A percentile compares a stretch with the other conserved stretches of the same genome.
Conservation (phyloP, 495 filamentous ascomycete species). For the Evansstolkia leycettana region DNA sequence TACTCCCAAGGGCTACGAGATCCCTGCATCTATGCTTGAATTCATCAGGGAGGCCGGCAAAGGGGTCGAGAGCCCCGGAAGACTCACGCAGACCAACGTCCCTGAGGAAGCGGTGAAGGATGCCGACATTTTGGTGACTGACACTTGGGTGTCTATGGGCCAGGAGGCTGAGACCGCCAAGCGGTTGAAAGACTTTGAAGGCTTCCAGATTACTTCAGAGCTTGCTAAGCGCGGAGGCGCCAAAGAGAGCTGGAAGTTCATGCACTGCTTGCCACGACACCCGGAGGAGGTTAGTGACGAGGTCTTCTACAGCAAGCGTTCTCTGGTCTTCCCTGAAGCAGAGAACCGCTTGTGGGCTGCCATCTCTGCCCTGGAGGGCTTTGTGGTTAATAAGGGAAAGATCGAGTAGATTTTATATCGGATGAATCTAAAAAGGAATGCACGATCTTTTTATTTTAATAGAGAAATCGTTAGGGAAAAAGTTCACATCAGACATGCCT, state of each 20-base stretch:
- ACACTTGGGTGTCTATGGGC: slow-evolving; percentile 97
- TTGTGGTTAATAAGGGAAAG: slow-evolving; percentile 82
- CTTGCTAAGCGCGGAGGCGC: slow-evolving; percentile 76
- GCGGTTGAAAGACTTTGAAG: slow-evolving; percentile 67
- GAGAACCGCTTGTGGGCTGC: slow-evolving; percentile 92
- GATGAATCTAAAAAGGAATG: too few species aligned
- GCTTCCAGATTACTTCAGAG: slow-evolving; percentile 79
- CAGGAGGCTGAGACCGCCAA: slow-evolving; percentile 74
- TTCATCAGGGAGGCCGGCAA: slow-evolving; percentile 51
- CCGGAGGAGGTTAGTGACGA: slow-evolving; percentile 88
- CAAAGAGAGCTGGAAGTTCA: slow-evolving; percentile 87
- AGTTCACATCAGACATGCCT: too few species aligned
- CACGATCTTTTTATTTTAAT: too few species aligned
- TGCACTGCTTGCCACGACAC: slow-evolving; percentile 96
- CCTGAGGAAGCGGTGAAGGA: slow-evolving; percentile 83
- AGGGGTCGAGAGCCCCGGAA: slow-evolving; percentile 45
- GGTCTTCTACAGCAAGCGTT: slow-evolving; percentile 75
- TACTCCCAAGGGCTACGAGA: slow-evolving; percentile 70
- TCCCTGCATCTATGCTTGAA: slow-evolving; percentile 56
- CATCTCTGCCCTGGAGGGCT: slow-evolving; percentile 72
- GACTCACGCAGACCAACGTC: slow-evolving; percentile 56
- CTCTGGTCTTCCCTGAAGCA: slow-evolving; percentile 82
- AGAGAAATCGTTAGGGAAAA: too few species aligned
- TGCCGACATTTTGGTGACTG: slow-evolving; percentile 85
- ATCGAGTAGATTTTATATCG: slow-evolving; percentile 34